Evolutionary conservation across 805 yeast genomes (phyloP).

Genomic region (Saccharomycopsis olivae): DNA sequence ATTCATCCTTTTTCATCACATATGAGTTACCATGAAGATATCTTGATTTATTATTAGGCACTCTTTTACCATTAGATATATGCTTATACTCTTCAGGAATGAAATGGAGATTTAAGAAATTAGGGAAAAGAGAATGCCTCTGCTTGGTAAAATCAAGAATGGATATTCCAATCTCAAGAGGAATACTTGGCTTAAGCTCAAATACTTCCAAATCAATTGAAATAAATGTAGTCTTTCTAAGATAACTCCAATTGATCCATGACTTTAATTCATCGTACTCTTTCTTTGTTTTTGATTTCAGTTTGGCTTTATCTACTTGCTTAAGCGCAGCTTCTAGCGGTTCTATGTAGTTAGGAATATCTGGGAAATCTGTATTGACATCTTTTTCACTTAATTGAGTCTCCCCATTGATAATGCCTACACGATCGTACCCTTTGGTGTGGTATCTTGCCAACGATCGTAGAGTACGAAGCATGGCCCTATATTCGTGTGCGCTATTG

Average conservation of each 20-base stretch:
- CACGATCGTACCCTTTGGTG: too few species aligned
- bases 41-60: constrained; percentile 41
- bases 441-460: too few species aligned
- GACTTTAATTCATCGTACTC: constrained; percentile 19
- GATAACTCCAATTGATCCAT: constrained; percentile 21
- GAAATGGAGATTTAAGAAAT: constrained; percentile 32
- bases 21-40: constrained; percentile 41
- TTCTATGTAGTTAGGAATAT: background rate
- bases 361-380: too few species aligned
- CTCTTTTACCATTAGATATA: constrained; percentile 38
- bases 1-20: constrained; percentile 28
- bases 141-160: constrained; percentile 47
- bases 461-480: too few species aligned
- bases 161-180: constrained; percentile 50
- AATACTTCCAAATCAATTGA: constrained; percentile 49
- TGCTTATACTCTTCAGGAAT: constrained; percentile 33
- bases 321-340: background rate
- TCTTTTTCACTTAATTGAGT: too few species aligned
- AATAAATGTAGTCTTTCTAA: constrained; percentile 27
- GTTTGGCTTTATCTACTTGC: constrained; percentile 5
- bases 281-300: constrained; percentile 12
- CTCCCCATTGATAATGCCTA: too few species aligned
- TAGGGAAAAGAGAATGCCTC: constrained; percentile 24
- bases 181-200: constrained; percentile 31
- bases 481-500: too few species aligned